Percentiles rank a stretch among this genome's conserved stretches.
phyloP scores from a whole-genome alignment of 495 filamentous ascomycete genomes.

The Amphirosellinia nigrospora region DNA sequence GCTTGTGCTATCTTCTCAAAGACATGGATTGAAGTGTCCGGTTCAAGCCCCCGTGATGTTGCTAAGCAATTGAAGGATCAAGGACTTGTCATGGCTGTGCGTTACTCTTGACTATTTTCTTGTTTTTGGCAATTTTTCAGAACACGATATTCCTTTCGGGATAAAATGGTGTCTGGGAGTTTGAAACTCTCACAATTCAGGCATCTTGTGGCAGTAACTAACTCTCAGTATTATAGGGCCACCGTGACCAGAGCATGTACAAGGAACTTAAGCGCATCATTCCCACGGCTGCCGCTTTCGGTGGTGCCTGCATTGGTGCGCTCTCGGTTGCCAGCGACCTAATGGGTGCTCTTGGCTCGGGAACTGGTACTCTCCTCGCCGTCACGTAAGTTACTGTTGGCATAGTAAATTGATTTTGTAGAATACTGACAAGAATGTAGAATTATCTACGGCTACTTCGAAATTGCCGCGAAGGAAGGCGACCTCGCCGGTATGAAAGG shows the following conservation, averaged over 20 bases:
- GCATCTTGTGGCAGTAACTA: no score
- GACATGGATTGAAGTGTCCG: constrained; percentile 99
- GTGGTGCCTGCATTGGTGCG: constrained; percentile 98
- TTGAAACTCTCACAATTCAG: no score
- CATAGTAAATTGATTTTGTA: neutral
- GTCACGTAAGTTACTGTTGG: constrained; percentile 80
- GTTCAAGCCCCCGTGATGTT: constrained; percentile 95
- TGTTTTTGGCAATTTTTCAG: no score
- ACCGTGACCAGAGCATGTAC: constrained; percentile 99
- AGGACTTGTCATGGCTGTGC: constrained; percentile 98
- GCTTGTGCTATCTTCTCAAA: constrained; percentile 99
- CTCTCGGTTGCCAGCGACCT: constrained; percentile 95
- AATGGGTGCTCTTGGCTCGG: constrained; percentile 92
- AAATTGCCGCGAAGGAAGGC: constrained; percentile 98
- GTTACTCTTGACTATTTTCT: no score
- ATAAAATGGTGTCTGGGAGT: no score
- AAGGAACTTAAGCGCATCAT: constrained; percentile 99
- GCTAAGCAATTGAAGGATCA: constrained; percentile 99
- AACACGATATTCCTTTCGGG: no score
- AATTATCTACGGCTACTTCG: constrained; percentile 99
- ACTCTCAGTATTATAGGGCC: no score
- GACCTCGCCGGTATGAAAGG: constrained; percentile 92
- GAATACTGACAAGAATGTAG: constrained; percentile 58
- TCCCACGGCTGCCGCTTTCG: constrained; percentile 96
- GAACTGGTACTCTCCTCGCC: constrained; percentile 96